Percentiles rank a stretch among this genome's conserved stretches.
Evolutionary conservation across 352 stramenopile genomes (phyloP).

Genomic region (Phytophthora tentaculata): DNA sequence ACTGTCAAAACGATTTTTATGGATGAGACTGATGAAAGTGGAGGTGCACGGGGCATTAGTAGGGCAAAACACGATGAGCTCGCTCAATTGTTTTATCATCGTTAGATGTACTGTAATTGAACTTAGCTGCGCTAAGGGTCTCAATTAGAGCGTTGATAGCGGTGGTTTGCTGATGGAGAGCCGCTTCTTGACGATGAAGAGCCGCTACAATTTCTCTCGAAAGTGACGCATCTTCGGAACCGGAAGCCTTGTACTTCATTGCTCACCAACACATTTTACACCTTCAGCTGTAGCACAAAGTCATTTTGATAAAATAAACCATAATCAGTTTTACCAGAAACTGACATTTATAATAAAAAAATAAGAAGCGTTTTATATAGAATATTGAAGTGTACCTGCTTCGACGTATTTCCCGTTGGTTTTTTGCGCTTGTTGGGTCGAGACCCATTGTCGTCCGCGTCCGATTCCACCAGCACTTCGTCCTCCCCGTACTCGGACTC

Average conservation of each 20-base stretch:
- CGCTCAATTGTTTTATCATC: no score
- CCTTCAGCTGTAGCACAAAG: constrained; percentile 3
- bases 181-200: constrained; percentile 6
- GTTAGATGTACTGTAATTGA: not conserved
- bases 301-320: not conserved
- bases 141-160: not conserved
- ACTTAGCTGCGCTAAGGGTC: not conserved
- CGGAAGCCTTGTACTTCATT: constrained; percentile 1
- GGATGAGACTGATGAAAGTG: not conserved
- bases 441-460: not conserved
- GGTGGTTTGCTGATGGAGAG: not conserved
- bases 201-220: not conserved
- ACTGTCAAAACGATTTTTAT: not conserved
- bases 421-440: constrained; percentile 12
- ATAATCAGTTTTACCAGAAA: no score
- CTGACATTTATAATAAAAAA: not conserved
- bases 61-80: no score
- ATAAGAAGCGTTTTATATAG: not conserved
- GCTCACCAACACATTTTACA: not conserved
- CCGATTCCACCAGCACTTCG: not conserved
- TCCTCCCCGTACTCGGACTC: not conserved
- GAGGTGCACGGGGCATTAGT: not conserved
- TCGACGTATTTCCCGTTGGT: constrained; percentile 14
- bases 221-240: not conserved
- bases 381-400: constrained; percentile 6